These are phyloP conservation scores for Cryptosporidium meleagridis DNA, from an alignment of 169 alveolate species.

Conservation along the genomic window DNA sequence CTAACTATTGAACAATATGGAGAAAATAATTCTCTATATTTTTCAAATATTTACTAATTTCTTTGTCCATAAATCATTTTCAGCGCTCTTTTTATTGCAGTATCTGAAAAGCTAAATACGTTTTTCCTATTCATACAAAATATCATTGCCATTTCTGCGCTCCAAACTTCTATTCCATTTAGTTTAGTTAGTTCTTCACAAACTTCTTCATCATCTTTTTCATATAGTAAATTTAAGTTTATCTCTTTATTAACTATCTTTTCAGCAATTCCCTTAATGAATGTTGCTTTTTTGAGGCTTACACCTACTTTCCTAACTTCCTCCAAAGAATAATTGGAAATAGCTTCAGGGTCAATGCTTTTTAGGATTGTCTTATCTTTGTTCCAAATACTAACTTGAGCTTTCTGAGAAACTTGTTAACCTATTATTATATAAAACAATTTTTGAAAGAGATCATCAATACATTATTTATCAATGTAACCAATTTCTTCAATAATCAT, in stretches of 20 bases:
- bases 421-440: not conserved
- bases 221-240: not conserved
- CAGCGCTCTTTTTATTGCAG: not conserved
- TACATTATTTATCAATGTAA: not conserved
- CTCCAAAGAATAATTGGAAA: not conserved
- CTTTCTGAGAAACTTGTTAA: not conserved
- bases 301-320: not conserved
- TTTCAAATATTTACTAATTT: not conserved
- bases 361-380: not conserved
- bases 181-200: not conserved
- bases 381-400: not conserved
- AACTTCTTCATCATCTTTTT: constrained; percentile 8
- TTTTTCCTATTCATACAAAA: constrained; percentile 11
- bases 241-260: not conserved
- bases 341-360: constrained; percentile 1
- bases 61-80: constrained; percentile 5
- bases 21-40: not conserved
- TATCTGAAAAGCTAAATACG: not conserved
- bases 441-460: not conserved
- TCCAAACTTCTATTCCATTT: constrained; percentile 6
- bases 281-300: not conserved
- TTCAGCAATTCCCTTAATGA: not conserved
- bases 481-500: not conserved
- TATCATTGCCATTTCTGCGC: constrained; percentile 9
- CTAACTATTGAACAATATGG: constrained; percentile 7